Evolutionary conservation across 2,329 filamentous ascomycete species (phyloP).

Genomic region (Penicillium sp.): DNA sequence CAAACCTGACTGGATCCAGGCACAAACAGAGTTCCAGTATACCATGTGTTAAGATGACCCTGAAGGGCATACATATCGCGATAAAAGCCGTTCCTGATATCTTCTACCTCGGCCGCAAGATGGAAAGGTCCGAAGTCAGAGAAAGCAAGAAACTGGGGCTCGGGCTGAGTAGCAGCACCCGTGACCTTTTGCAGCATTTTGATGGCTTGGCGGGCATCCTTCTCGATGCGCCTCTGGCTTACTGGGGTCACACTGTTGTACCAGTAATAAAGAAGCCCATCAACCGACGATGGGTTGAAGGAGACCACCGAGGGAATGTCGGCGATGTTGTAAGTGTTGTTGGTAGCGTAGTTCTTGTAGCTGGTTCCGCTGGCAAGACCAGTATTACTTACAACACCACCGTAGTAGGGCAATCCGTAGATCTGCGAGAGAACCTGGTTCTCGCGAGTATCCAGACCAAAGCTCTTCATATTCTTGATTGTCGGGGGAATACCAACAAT

Average conservation of each 20-base stretch:
- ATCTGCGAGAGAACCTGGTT: background rate
- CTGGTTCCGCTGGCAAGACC: background rate
- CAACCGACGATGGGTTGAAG: background rate
- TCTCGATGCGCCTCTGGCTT: background rate
- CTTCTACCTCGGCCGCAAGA: background rate
- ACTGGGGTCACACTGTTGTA: background rate
- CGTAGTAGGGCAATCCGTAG: background rate
- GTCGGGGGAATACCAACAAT: background rate
- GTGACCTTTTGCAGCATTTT: background rate
- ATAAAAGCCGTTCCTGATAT: background rate
- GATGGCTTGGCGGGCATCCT: background rate
- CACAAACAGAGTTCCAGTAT: constrained; percentile 4
- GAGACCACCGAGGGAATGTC: background rate
- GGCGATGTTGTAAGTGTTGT: background rate
- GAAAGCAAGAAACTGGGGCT: background rate
- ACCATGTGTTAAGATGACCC: background rate
- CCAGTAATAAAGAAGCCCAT: background rate
- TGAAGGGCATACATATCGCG: background rate
- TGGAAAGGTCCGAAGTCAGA: background rate
- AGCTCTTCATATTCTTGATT: background rate
- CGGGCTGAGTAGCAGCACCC: background rate
- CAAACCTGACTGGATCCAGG: too few relatives aligned
- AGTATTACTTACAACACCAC: background rate
- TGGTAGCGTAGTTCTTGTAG: background rate
- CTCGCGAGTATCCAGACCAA: background rate